phyloP scores from a whole-genome alignment of 768 basidiomycete species.

The Termitomyces sp. region DNA sequence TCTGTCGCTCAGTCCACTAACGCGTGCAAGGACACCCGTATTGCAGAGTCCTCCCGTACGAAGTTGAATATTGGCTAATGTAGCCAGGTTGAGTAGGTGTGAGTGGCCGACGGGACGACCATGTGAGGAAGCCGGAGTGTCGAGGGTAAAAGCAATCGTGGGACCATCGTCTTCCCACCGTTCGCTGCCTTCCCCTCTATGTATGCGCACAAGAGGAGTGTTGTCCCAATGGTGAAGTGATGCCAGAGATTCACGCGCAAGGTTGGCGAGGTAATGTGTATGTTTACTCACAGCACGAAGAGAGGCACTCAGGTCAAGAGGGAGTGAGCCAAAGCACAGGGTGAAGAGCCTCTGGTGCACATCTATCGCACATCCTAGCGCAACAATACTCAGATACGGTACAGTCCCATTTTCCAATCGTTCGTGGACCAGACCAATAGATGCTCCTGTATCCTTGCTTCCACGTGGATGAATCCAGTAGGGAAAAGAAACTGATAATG shows the following conservation, averaged over 20 bases:
- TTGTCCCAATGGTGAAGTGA: conserved; percentile 8
- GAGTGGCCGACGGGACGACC: conserved; percentile 5
- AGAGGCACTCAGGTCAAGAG: not conserved
- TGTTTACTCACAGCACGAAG: conserved; percentile 8
- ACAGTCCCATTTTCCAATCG: conserved; percentile 11
- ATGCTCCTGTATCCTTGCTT: not conserved
- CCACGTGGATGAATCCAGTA: conserved; percentile 11
- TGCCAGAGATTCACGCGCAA: not conserved
- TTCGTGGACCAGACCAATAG: conserved; percentile 1
- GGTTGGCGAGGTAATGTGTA: conserved; percentile 1
- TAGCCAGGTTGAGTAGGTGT: conserved; percentile 9
- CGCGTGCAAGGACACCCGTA: conserved; percentile 10
- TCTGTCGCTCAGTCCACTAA: conserved; percentile 6
- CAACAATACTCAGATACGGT: conserved; percentile 9
- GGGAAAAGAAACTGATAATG: conserved; percentile 7
- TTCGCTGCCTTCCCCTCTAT: conserved; percentile 10
- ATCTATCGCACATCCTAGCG: conserved; percentile 9
- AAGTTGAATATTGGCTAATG: conserved; percentile 11
- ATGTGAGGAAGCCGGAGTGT: conserved; percentile 4
- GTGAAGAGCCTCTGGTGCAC: conserved; percentile 6
- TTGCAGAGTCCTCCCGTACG: conserved; percentile 12
- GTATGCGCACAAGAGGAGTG: conserved; percentile 7
- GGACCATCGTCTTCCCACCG: conserved; percentile 12
- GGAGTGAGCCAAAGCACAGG: not conserved
- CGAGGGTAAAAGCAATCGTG: conserved; percentile 10